phyloP scores from a whole-genome alignment of 768 basidiomycete species.

The Rhodotorula sphaerocarpa region DNA sequence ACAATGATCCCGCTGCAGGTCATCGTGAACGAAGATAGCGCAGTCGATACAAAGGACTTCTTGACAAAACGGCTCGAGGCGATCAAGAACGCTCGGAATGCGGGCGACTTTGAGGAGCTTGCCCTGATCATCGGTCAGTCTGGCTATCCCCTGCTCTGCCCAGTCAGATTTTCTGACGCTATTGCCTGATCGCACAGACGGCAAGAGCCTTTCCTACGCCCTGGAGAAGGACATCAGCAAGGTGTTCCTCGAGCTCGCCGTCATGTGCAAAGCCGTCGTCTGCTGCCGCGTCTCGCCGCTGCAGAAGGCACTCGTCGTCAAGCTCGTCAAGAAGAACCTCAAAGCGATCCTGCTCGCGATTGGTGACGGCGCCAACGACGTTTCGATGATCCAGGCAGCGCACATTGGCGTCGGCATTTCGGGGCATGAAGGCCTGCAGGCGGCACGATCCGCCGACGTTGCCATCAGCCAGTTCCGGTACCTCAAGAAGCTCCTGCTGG shows the following conservation, averaged over 20 bases:
- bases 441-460: constrained; percentile 91
- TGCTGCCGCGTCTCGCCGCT: constrained; percentile 97
- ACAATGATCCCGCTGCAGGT: constrained; percentile 51
- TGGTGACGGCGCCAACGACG: constrained; percentile 97
- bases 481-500: constrained; percentile 85
- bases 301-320: constrained; percentile 90
- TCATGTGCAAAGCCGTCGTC: constrained; percentile 97
- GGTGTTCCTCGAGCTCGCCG: constrained; percentile 82
- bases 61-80: constrained; percentile 78
- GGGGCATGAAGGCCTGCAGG: constrained; percentile 98
- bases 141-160: neutral
- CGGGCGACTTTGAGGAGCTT: constrained; percentile 87
- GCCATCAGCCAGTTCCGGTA: constrained; percentile 89
- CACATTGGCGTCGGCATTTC: constrained; percentile 96
- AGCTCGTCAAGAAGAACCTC: constrained; percentile 83
- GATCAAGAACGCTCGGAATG: constrained; percentile 82
- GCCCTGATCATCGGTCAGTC: constrained; percentile 81
- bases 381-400: constrained; percentile 98
- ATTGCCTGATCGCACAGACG: constrained; percentile 57
- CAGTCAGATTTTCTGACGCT: too few species aligned
- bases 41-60: constrained; percentile 73
- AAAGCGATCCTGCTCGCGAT: constrained; percentile 94
- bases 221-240: constrained; percentile 86
- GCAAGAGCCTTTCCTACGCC: constrained; percentile 86
- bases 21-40: constrained; percentile 82